Evolutionary conservation across 2,329 filamentous ascomycete genomes (phyloP).

Genomic region (Aspergillus persii): DNA sequence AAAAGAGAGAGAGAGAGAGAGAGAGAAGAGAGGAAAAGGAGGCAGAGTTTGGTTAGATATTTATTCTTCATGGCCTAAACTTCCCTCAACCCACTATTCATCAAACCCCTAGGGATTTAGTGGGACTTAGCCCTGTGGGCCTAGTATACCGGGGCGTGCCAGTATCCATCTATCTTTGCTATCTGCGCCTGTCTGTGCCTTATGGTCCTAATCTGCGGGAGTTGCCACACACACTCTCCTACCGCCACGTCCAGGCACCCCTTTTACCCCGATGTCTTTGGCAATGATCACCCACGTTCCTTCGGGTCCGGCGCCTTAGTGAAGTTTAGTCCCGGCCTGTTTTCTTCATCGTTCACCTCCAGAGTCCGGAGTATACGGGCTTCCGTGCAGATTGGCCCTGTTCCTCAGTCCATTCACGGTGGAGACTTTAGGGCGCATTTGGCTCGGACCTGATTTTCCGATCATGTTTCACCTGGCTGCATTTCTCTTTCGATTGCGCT

Average conservation of each 20-base stretch:
- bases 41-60: slow-evolving; percentile 6
- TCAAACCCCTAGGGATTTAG: neutral
- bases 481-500: neutral
- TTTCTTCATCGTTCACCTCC: neutral
- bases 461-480: neutral
- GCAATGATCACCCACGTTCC: neutral
- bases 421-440: neutral
- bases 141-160: too few species aligned
- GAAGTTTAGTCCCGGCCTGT: neutral
- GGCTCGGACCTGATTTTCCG: neutral
- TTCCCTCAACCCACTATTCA: neutral
- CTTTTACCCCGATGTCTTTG: neutral
- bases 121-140: too few species aligned
- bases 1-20: slow-evolving; percentile 17
- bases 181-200: too few species aligned
- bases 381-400: neutral
- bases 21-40: slow-evolving; percentile 16
- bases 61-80: neutral
- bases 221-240: neutral
- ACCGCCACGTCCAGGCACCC: neutral
- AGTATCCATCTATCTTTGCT: too few species aligned
- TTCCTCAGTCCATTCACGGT: neutral
- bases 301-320: neutral
- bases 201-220: too few species aligned
- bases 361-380: neutral